Evolutionary conservation across 495 filamentous ascomycete genomes (phyloP), one percentile per base, ranked within the genome.

Genomic region (Talaromyces trachyspermus): DNA sequence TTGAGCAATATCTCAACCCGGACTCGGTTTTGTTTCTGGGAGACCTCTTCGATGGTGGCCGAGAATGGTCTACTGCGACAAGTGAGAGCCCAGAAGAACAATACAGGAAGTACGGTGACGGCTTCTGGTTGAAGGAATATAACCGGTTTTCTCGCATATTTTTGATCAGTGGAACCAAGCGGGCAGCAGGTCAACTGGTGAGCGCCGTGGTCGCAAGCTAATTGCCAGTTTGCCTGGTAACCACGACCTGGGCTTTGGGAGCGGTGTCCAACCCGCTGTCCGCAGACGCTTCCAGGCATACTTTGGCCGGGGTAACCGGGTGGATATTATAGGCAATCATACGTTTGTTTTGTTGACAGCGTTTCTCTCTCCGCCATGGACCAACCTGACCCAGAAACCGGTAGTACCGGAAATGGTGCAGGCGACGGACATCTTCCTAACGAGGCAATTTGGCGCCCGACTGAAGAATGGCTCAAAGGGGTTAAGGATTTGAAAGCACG

Each of bases 161-260:
- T 60, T 67, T 29, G 64, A 80, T 6, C 79, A 76, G 10, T 87
- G 82, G 76, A 61, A 65, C 32, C 49, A 68, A 17, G 64, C 66
- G 3, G 74, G 72, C 23, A 45, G 48, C 41, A 15, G 42, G 40
- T 72, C 52, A 53, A 58, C 37, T 60, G 74, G 36, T 56, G 57
- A 66, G 23, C 51, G 54, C 7, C 59, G 63, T 24, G 70, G 69
- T 18, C 69, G 86, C 49, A 84, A 79, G 68, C 71, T 95, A 32
- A 79, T 96, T 35, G 78, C 84, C 2, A 88, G 80, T 53, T 58
- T 99, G 17, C 94, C 94, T 1, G 94, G 92, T 5, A 99, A 99
- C 52, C 94, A 99, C 62, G 94, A 99, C 61, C 67, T 96, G n/a
- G 94, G 94, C 1, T 91, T 99, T 55, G 94, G 86, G 2, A 78